Conservation (phyloP, 2,329 filamentous ascomycete genomes). For the Knufia petricola region DNA sequence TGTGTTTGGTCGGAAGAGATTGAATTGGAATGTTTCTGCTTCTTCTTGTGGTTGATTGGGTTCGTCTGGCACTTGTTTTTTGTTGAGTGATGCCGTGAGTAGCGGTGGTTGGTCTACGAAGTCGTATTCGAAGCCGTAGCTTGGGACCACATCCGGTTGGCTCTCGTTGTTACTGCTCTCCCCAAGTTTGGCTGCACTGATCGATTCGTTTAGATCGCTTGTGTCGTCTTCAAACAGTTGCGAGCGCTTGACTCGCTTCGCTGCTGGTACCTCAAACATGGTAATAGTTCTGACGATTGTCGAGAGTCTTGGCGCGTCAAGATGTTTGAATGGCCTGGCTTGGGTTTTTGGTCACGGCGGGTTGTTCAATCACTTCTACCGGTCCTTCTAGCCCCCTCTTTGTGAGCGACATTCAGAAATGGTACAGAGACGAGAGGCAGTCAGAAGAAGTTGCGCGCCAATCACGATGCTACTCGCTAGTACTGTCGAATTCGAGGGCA, state of each 20-base stretch:
- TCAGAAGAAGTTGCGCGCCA: not conserved
- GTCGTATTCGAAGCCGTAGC: slow-evolving; percentile 22
- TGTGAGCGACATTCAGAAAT: too few species aligned
- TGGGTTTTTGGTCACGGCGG: too few species aligned
- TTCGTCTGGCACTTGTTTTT: not conserved
- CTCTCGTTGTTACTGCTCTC: too few species aligned
- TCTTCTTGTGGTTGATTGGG: slow-evolving; percentile 11
- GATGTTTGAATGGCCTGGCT: too few species aligned
- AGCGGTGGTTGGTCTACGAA: slow-evolving; percentile 14
- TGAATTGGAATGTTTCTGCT: slow-evolving; percentile 18
- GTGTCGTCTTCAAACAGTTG: not conserved
- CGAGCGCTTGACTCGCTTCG: slow-evolving; percentile 8
- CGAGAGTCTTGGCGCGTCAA: too few species aligned
- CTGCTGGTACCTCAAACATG: slow-evolving; percentile 10
- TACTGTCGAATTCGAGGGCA: not conserved
- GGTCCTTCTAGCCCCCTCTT: too few species aligned
- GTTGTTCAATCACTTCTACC: too few species aligned
- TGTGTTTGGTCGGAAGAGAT: slow-evolving; percentile 17
- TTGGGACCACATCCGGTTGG: too few species aligned
- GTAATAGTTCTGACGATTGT: not conserved
- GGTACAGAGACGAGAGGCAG: not conserved
- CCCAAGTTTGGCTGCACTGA: too few species aligned
- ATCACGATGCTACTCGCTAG: slow-evolving; percentile 2
- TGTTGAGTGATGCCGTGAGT: not conserved
- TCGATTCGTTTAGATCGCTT: too few species aligned